phyloP scores from a whole-genome alignment of 2,329 filamentous ascomycete genomes.

The Akanthomyces dipterigenus region DNA sequence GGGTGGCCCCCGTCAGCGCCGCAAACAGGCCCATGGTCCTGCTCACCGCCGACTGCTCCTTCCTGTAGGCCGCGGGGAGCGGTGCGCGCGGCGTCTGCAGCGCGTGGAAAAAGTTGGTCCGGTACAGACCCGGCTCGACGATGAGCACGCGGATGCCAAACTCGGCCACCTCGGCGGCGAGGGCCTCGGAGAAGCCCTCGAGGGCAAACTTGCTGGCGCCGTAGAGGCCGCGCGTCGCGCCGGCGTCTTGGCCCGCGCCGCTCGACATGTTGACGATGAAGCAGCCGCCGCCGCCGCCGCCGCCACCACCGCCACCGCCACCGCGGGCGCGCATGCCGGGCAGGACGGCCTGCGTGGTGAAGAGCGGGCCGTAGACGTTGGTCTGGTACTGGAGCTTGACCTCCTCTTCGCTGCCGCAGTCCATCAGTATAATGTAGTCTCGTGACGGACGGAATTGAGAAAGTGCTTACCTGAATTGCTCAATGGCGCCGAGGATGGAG shows the following conservation, averaged over 20 bases:
- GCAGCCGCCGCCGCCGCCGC: conserved; percentile 35
- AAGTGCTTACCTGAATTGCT: conserved; percentile 25
- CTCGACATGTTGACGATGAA: conserved; percentile 41
- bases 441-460: neutral
- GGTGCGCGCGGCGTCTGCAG: conserved; percentile 19
- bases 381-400: conserved; percentile 35
- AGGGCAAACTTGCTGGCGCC: conserved; percentile 38
- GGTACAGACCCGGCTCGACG: conserved; percentile 44
- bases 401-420: conserved; percentile 32
- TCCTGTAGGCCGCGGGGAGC: conserved; percentile 24
- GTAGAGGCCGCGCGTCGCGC: conserved; percentile 36
- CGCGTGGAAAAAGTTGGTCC: conserved; percentile 39
- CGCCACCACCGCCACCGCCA: conserved; percentile 33
- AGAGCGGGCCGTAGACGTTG: conserved; percentile 43
- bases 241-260: conserved; percentile 33
- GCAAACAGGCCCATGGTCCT: conserved; percentile 23
- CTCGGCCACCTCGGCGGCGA: conserved; percentile 35
- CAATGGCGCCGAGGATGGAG: conserved; percentile 31
- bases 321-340: conserved; percentile 37
- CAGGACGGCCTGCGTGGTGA: conserved; percentile 39
- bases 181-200: conserved; percentile 34
- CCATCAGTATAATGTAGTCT: neutral
- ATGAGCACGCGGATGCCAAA: conserved; percentile 37
- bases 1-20: conserved; percentile 22
- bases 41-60: conserved; percentile 18